Base-by-base conservation (phyloP, 1,284 basidiomycete species). In the Irpex sp. region DNA sequence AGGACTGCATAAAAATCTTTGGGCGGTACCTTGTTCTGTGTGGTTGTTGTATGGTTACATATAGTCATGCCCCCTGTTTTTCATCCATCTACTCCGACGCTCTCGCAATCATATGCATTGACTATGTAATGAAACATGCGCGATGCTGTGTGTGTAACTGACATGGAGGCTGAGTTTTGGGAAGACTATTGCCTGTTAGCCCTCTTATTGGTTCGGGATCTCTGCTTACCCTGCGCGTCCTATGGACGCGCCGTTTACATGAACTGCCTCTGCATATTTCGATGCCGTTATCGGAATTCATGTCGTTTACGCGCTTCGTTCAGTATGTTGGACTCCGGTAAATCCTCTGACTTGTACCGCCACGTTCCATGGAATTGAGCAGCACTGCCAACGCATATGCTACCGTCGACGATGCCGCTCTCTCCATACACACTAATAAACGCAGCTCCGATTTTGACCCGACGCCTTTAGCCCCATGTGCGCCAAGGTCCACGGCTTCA, bases 101-200 rank as follows among this genome's bases (percentile, higher is more conserved):
- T 61, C 56, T 62, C 59, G 65, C 65, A 66, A 66, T 66, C 51
- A 21, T 62, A 64, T 66, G 60, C 65, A 64, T 56, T 63, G 63
- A 66, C 62, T 62, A 64, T 64, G 65, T 26, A 51, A 15, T 51
- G 13, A 51, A 26, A 51, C 15, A 43, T 43, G 11, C 15, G 2
- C 39, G 39, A 43, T 43, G 39, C 39, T 43, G 39, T 43, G 39
- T 15, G 4, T 3, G 39, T 43, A 43, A 11, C 39, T 43, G 15
- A 15, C 39, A 43, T 26, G 26, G 39, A 43, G 39, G 39, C 39
- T 43, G 26, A 26, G 26, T 26, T 26, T 26, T 26, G 26, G 26
- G 26, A 26, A 26, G 26, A 26, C 26, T 26, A 26, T 26, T 26
- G 26, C 26, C 26, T 26, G 26, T 1, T 26, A 26, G 2, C 26